Percentiles rank a stretch among this genome's conserved stretches.
Evolutionary conservation across 306 rosid species (phyloP).

Genomic region (Prunus campanulata): DNA sequence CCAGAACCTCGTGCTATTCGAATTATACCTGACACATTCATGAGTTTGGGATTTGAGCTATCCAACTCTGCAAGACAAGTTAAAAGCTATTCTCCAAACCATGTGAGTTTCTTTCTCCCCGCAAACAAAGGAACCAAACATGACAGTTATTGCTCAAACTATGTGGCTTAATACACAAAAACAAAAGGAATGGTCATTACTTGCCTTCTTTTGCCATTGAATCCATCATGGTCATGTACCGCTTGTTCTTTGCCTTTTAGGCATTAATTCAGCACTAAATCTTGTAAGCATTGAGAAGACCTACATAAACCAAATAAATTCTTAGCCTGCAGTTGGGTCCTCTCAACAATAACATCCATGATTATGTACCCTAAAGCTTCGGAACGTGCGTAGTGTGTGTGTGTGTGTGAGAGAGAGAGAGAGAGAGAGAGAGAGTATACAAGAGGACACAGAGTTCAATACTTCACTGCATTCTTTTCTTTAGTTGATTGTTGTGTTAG

Average conservation of each 20-base stretch:
- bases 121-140: not conserved
- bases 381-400: no score
- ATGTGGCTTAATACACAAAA: not conserved
- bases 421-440: not conserved
- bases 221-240: constrained; percentile 93
- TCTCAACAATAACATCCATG: not conserved
- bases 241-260: constrained; percentile 76
- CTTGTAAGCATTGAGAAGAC: constrained; percentile 70
- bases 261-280: constrained; percentile 52
- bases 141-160: not conserved
- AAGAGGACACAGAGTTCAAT: no score
- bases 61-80: constrained; percentile 61
- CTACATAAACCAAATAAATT: constrained; percentile 1
- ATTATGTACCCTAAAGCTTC: not conserved
- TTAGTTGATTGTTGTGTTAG: no score
- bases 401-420: no score
- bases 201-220: constrained; percentile 80
- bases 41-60: constrained; percentile 67
- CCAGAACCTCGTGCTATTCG: constrained; percentile 80
- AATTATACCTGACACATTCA: constrained; percentile 66
- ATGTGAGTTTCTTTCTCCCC: not conserved
- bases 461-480: no score
- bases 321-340: constrained; percentile 2
- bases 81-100: constrained; percentile 12
- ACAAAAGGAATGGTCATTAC: constrained; percentile 13